Conservation (phyloP, 495 filamentous ascomycete genomes). For the Friedmanniomyces simplex region DNA sequence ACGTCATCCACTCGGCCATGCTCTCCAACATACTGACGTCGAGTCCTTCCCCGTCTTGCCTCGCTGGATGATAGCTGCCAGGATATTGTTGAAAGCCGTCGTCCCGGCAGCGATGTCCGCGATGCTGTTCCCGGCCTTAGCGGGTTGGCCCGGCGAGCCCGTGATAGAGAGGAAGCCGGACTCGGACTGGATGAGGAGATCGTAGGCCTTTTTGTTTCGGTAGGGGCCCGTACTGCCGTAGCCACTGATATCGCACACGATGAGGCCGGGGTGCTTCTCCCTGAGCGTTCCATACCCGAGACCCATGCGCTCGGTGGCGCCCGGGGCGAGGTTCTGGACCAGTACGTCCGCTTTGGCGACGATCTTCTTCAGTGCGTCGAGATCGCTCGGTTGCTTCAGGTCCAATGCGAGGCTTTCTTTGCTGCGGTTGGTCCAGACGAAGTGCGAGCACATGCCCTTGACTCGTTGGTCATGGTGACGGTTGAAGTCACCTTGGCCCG, state of each 20-base stretch:
- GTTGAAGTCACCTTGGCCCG: constrained; percentile 41
- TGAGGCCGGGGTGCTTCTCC: constrained; percentile 34
- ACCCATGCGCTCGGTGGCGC: constrained; percentile 39
- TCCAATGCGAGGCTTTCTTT: constrained; percentile 43
- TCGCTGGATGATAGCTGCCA: constrained; percentile 40
- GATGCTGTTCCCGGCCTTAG: constrained; percentile 43
- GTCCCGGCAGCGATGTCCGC: constrained; percentile 43
- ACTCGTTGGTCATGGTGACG: constrained; percentile 41
- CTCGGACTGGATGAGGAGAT: constrained; percentile 46
- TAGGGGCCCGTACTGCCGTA: constrained; percentile 43
- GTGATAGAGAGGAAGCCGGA: constrained; percentile 43
- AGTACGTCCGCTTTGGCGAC: constrained; percentile 40
- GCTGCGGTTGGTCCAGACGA: constrained; percentile 44
- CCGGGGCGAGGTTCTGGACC: constrained; percentile 44
- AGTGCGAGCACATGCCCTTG: constrained; percentile 40
- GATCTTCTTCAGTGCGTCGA: constrained; percentile 36
- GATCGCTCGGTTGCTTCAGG: constrained; percentile 36
- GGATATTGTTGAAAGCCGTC: constrained; percentile 42
- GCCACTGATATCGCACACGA: constrained; percentile 45
- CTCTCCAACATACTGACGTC: constrained; percentile 47
- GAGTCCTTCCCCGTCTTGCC: constrained; percentile 35
- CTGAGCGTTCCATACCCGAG: constrained; percentile 37
- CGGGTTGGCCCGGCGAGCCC: constrained; percentile 37
- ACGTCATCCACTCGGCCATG: constrained; percentile 48
- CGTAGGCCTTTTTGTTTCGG: constrained; percentile 46